Percentiles rank a stretch among this genome's conserved stretches.
phyloP scores from a whole-genome alignment of 2,329 filamentous ascomycete species.

The Botrytis deweyae region DNA sequence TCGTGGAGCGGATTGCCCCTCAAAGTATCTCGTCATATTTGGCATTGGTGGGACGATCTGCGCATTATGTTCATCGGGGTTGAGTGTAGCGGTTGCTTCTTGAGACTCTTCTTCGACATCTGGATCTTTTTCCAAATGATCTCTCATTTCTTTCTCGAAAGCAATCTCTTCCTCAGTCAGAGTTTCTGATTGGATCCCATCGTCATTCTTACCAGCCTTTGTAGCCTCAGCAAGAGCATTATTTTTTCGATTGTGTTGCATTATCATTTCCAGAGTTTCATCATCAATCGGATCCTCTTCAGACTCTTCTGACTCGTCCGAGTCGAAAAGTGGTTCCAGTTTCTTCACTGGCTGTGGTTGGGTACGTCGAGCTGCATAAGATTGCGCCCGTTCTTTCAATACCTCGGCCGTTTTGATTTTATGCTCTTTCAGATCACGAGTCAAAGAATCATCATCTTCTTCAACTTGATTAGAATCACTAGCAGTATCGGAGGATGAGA shows the following conservation, averaged over 20 bases:
- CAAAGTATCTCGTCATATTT: slow-evolving; percentile 5
- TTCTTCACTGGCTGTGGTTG: neutral
- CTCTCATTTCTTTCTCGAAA: neutral
- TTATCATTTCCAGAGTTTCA: neutral
- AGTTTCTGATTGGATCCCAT: neutral
- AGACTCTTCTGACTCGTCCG: slow-evolving; percentile 19
- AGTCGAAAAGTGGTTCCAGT: neutral
- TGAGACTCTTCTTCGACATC: neutral
- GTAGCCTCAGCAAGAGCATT: neutral
- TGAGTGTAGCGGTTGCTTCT: neutral
- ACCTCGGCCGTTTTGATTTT: neutral
- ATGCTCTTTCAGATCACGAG: neutral
- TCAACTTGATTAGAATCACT: neutral
- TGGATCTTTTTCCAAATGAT: neutral
- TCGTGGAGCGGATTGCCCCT: neutral
- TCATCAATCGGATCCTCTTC: slow-evolving; percentile 30
- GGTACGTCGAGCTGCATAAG: neutral
- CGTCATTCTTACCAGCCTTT: neutral
- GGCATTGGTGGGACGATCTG: neutral
- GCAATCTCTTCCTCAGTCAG: neutral
- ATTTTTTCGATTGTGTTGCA: neutral
- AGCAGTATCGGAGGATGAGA: neutral
- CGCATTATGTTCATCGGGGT: slow-evolving; percentile 2
- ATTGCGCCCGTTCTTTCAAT: slow-evolving; percentile 1
- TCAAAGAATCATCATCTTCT: neutral